These are phyloP conservation scores for Fusarium sp. DNA, from an alignment of 2,329 filamentous ascomycete genomes.

Conservation along the genomic window DNA sequence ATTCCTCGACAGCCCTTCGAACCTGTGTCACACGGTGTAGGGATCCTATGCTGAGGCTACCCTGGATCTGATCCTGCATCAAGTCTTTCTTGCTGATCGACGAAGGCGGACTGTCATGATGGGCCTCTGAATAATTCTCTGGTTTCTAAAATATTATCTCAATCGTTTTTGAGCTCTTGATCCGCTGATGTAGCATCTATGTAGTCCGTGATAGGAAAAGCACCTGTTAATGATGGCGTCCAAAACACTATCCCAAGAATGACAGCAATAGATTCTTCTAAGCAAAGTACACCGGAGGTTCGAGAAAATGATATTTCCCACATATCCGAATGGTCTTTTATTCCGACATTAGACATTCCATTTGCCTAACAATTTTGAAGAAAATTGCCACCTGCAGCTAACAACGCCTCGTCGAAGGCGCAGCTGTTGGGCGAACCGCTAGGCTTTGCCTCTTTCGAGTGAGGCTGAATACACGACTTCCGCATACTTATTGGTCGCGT, in stretches of 20 bases:
- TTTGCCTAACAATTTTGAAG: neutral
- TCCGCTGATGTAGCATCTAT: no score
- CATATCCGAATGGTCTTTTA: neutral
- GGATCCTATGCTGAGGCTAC: no score
- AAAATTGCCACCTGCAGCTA: neutral
- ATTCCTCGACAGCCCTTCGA: neutral
- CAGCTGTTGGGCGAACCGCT: neutral
- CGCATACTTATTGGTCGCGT: neutral
- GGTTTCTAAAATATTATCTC: neutral
- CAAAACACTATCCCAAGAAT: no score
- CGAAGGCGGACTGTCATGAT: neutral
- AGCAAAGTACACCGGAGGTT: neutral
- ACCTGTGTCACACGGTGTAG: neutral
- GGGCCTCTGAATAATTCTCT: neutral
- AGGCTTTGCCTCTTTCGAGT: neutral
- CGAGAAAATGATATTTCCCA: neutral
- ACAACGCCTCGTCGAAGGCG: neutral
- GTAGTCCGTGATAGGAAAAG: no score
- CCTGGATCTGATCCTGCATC: neutral
- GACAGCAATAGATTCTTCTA: no score
- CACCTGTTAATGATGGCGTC: no score
- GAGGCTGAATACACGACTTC: neutral
- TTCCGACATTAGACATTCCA: neutral
- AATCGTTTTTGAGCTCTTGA: neutral
- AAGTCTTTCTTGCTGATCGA: neutral